Conservation (phyloP, 179 eudicot genomes). For the Spinacia oleracea region DNA sequence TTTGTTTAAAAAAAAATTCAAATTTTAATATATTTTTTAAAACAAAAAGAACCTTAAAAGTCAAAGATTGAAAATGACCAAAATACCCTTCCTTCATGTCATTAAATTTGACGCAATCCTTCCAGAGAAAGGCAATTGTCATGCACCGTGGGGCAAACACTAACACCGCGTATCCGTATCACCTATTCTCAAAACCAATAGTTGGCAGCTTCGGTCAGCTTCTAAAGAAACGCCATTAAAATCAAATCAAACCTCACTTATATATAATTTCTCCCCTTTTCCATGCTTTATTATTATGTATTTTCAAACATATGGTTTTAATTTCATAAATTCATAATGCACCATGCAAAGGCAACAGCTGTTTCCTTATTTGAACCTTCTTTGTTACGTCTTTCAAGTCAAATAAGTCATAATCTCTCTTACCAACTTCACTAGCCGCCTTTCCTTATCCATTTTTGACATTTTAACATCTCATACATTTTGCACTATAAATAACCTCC, state of each 20-base stretch:
- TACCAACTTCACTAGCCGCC: constrained; percentile 34
- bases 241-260: background rate
- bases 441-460: background rate
- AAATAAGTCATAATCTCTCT: background rate
- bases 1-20: too few relatives aligned
- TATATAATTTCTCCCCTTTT: background rate
- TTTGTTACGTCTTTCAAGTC: constrained; percentile 3
- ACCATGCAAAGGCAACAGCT: constrained; percentile 18
- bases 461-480: constrained; percentile 1
- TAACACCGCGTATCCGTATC: background rate
- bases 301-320: background rate
- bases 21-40: too few relatives aligned
- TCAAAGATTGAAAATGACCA: background rate
- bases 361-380: constrained; percentile 12
- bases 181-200: background rate
- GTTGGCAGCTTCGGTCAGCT: background rate
- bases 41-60: background rate
- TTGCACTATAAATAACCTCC: constrained; percentile 8
- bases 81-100: background rate
- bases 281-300: background rate
- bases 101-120: background rate
- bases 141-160: constrained; percentile 1
- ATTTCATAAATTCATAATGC: background rate
- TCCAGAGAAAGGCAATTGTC: background rate
- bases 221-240: background rate